Percentiles rank a stretch among this genome's conserved stretches.
Evolutionary conservation across 2,329 filamentous ascomycete genomes (phyloP).

Genomic region (Penicillium sp.): DNA sequence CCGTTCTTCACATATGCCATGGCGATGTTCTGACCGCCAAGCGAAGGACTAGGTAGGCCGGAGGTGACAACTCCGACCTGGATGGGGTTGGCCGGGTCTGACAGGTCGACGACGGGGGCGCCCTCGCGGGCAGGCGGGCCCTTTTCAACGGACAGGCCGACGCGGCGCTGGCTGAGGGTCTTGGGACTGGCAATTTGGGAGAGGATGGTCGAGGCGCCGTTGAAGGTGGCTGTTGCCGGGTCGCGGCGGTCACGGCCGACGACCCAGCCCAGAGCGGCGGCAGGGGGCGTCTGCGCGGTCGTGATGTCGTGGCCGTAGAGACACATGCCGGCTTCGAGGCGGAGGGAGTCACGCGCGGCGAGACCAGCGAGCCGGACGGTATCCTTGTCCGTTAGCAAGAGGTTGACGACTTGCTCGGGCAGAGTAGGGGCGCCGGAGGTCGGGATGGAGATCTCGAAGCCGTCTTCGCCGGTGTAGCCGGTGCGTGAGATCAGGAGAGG

Average conservation of each 20-base stretch:
- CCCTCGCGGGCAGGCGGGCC: constrained; percentile 89
- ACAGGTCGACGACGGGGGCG: constrained; percentile 62
- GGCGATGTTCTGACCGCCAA: constrained; percentile 79
- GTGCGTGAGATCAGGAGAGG: constrained; percentile 73
- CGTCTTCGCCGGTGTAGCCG: constrained; percentile 96
- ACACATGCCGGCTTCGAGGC: constrained; percentile 96
- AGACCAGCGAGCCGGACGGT: constrained; percentile 78
- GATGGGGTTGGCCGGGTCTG: constrained; percentile 47
- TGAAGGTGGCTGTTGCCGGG: constrained; percentile 61
- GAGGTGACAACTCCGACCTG: constrained; percentile 77
- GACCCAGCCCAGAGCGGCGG: constrained; percentile 69
- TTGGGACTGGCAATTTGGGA: constrained; percentile 60
- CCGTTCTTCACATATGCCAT: constrained; percentile 89
- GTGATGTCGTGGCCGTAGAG: constrained; percentile 98
- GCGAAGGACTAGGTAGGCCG: constrained; percentile 79
- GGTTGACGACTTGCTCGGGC: constrained; percentile 55
- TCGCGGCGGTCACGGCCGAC: constrained; percentile 71
- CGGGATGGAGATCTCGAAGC: constrained; percentile 90
- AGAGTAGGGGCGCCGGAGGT: constrained; percentile 53
- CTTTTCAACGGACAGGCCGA: constrained; percentile 71
- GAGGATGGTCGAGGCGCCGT: constrained; percentile 73
- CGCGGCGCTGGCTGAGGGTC: constrained; percentile 64
- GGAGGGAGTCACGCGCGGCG: constrained; percentile 83
- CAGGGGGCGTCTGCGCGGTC: constrained; percentile 66
- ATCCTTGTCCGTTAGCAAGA: constrained; percentile 60